Evolutionary conservation across 2,329 filamentous ascomycete species (phyloP).

Genomic region (Diaporthe citri): DNA sequence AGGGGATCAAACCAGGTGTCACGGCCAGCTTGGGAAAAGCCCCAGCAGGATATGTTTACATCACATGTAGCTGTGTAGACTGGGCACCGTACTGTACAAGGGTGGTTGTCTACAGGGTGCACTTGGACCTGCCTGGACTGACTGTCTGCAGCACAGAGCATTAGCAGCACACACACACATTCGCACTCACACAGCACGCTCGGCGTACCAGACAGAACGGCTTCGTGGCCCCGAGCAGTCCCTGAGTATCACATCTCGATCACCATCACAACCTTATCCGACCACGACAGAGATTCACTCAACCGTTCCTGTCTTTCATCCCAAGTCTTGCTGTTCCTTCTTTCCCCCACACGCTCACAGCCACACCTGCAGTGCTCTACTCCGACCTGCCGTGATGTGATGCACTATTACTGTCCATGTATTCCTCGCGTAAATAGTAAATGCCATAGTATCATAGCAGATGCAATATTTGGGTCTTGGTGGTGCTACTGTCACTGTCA

Average conservation of each 20-base stretch:
- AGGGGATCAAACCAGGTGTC: conserved; percentile 18
- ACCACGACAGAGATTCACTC: conserved; percentile 1
- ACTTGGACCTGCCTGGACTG: neutral
- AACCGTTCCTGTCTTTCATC: neutral
- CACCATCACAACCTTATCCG: conserved; percentile 32
- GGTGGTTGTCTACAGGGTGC: conserved; percentile 7
- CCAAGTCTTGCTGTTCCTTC: neutral
- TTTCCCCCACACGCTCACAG: neutral
- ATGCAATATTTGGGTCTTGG: conserved; percentile 5
- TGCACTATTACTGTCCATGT: neutral
- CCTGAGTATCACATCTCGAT: conserved; percentile 31
- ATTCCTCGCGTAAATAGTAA: neutral
- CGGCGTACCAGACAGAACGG: conserved; percentile 18
- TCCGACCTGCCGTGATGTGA: too few species aligned
- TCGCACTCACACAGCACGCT: neutral
- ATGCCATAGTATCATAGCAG: neutral
- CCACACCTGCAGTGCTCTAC: neutral
- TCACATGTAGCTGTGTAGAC: neutral
- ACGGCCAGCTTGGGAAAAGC: conserved; percentile 20
- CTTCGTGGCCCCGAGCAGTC: conserved; percentile 17
- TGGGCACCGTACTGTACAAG: neutral
- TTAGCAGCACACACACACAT: neutral
- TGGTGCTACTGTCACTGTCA: conserved; percentile 10
- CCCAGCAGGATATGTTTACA: conserved; percentile 17
- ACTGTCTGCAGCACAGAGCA: conserved; percentile 1